These are phyloP conservation scores for Solanum microdontum DNA, from an alignment of 257 asterid genomes.

Conservation along the genomic window DNA sequence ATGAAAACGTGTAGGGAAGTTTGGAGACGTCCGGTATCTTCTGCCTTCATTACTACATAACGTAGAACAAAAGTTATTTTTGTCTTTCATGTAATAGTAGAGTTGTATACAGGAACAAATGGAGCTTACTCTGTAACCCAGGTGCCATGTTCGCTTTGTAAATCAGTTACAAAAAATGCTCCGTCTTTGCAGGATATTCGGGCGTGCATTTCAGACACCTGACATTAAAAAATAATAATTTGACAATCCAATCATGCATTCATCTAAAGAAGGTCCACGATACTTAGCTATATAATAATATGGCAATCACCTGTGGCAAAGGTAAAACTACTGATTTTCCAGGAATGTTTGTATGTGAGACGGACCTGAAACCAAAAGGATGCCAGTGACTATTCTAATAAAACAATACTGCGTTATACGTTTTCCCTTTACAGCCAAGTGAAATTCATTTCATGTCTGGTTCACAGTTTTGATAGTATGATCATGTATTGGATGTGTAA, in stretches of 20 bases:
- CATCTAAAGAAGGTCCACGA: neutral
- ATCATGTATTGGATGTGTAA: neutral
- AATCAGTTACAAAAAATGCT: constrained; percentile 57
- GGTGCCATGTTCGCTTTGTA: constrained; percentile 73
- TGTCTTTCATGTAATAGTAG: neutral
- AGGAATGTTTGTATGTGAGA: constrained; percentile 33
- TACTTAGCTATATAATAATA: neutral
- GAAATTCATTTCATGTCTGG: neutral
- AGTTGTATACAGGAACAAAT: neutral
- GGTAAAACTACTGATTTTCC: constrained; percentile 48
- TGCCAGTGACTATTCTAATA: neutral
- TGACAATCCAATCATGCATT: neutral
- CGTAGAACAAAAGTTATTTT: neutral
- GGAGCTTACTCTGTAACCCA: constrained; percentile 61
- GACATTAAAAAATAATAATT: neutral
- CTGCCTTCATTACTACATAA: constrained; percentile 61
- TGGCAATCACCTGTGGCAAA: constrained; percentile 49
- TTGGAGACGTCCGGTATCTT: constrained; percentile 46
- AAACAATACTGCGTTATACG: too few species aligned
- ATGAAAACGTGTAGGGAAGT: constrained; percentile 61
- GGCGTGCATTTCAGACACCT: constrained; percentile 66
- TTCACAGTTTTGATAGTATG: neutral
- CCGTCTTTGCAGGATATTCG: constrained; percentile 64
- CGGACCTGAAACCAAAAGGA: constrained; percentile 36
- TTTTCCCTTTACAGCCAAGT: neutral